phyloP scores from a whole-genome alignment of 306 rosid species.

The Pterocarpus santalinus region DNA sequence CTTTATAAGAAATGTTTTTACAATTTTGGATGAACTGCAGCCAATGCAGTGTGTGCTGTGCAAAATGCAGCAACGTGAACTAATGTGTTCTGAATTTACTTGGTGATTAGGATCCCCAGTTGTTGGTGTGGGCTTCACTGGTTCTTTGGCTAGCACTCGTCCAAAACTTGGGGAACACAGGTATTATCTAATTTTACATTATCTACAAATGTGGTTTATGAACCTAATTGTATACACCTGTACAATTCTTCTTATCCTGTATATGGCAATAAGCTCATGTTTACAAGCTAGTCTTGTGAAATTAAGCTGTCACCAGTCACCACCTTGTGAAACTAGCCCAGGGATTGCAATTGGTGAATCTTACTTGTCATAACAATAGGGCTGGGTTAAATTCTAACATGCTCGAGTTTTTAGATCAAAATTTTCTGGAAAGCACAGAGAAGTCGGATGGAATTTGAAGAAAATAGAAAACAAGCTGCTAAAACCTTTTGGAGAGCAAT shows the following conservation, averaged over 20 bases:
- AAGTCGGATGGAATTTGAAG: no score
- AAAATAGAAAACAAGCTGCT: neutral
- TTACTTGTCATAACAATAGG: no score
- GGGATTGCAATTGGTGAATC: neutral
- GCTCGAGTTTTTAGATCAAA: no score
- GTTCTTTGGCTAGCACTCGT: slow-evolving; percentile 68
- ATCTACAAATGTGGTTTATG: slow-evolving; percentile 22
- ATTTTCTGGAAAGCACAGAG: no score
- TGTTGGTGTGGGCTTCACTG: slow-evolving; percentile 93
- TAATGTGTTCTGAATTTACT: slow-evolving; percentile 31
- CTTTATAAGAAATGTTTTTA: slow-evolving; percentile 18
- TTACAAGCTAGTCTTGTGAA: neutral
- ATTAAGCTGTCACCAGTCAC: no score
- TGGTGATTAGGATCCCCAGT: slow-evolving; percentile 75
- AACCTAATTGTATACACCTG: neutral
- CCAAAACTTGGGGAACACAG: slow-evolving; percentile 90
- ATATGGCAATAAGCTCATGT: slow-evolving; percentile 5
- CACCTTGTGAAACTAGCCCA: neutral
- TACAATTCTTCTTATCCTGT: neutral
- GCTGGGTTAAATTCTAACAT: no score
- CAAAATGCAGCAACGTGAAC: neutral
- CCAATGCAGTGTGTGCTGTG: neutral
- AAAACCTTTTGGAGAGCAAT: neutral
- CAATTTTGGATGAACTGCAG: neutral
- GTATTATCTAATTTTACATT: slow-evolving; percentile 51